phyloP scores from a whole-genome alignment of 2,329 filamentous ascomycete species.

The Sporothrix protearum region DNA sequence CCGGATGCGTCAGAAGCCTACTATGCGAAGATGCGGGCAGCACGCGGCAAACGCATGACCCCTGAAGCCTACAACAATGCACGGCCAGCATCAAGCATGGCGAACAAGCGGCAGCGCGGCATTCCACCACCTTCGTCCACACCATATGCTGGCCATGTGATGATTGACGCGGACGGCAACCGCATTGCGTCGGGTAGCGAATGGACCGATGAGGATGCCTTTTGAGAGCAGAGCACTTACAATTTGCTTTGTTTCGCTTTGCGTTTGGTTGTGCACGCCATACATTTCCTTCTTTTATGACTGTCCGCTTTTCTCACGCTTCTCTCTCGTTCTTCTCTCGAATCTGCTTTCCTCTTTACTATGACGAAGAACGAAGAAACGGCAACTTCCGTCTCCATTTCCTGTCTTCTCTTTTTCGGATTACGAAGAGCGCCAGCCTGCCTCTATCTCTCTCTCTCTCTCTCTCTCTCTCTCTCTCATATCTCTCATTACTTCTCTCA shows the following conservation, averaged over 20 bases:
- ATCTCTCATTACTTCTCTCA: background rate
- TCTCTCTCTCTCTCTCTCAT: background rate
- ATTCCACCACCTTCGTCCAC: slow-evolving; percentile 46
- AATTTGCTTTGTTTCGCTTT: background rate
- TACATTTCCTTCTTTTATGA: background rate
- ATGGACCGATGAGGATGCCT: slow-evolving; percentile 64
- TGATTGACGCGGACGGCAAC: slow-evolving; percentile 58
- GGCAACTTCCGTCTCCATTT: background rate
- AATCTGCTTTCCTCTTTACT: background rate
- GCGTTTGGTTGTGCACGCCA: background rate
- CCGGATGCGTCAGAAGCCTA: slow-evolving; percentile 74
- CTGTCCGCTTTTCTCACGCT: background rate
- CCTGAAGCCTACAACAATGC: slow-evolving; percentile 38
- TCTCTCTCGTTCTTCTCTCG: background rate
- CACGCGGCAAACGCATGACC: slow-evolving; percentile 62
- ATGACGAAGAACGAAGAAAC: slow-evolving; percentile 17
- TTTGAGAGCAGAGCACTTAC: slow-evolving; percentile 39
- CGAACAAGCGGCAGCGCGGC: slow-evolving; percentile 52
- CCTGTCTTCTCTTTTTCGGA: background rate
- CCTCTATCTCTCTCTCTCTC: background rate
- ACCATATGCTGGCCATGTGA: slow-evolving; percentile 46
- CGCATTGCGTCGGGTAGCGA: slow-evolving; percentile 62
- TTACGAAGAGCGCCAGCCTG: background rate
- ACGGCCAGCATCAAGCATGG: slow-evolving; percentile 33
- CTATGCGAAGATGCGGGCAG: slow-evolving; percentile 70